Base-by-base conservation (phyloP, 805 yeast genomes). In the Ogataea ganodermae region DNA sequence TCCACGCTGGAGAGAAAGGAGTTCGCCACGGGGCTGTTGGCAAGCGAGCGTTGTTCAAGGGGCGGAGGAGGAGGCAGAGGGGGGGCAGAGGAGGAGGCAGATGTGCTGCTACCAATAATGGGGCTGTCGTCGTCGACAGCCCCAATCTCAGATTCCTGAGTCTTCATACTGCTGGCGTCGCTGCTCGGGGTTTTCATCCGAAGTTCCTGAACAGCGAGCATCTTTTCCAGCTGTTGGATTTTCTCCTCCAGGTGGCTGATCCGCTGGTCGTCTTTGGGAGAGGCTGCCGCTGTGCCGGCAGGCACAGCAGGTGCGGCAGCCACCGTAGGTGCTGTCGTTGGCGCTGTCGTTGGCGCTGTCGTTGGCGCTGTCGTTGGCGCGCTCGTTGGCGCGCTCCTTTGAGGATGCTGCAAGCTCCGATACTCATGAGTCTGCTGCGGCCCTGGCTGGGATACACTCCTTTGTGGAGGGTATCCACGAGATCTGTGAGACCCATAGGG, bases 21-120 rank as follows among this genome's bases (percentile, higher is more conserved):
- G 41, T 52, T 58, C 1, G 59, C 60, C 14, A 59, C 52, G 1
- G 66, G 65, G 24, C 65, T 59, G 22, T 35, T 53, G 1, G 58
- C 43, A n/a, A 53, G 31, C 3, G 62, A 57, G 38, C 52, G 58
- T 14, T 54, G 58, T 7, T 59, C 54, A 4, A 50, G 48, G 4
- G 68, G 56, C 4, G 65, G 61, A 3, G 58, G 58, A 2, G 65
- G 67, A 6, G 68, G 68, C n/a, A 62, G 44, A 7, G 68, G 67
- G 10, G 68, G 67, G 1, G 60, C 55, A 13, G 32, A 23, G 7
- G 17, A 14, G 17, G n/a, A n/a, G n/a, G n/a, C n/a, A n/a, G n/a
- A n/a, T 4, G 23, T 9, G 46, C 27, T 18, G 35, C 44, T 33
- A 27, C 24, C 24, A 8, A 6, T 6, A n/a, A 30, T 23, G 18